Evolutionary conservation across 345 rosid genomes (phyloP).

Genomic region (Sisymbrium irio): DNA sequence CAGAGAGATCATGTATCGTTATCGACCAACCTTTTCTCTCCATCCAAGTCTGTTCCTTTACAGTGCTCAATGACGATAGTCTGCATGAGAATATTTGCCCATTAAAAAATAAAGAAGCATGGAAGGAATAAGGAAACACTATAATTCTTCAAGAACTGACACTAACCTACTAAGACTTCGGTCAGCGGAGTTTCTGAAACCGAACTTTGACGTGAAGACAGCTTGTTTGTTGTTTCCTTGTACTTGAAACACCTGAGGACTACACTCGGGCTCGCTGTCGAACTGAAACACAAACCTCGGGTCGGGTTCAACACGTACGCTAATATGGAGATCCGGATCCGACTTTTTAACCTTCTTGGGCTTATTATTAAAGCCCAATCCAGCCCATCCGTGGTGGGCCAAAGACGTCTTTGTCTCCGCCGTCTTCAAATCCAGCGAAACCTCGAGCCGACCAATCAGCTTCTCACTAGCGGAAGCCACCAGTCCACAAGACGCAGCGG

Average conservation of each 20-base stretch:
- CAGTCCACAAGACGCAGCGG: conserved; percentile 40
- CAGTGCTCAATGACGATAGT: conserved; percentile 43
- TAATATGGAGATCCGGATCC: conserved; percentile 41
- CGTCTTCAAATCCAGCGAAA: conserved; percentile 52
- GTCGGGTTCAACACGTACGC: conserved; percentile 65
- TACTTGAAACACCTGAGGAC: conserved; percentile 83
- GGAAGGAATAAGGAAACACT: too few relatives aligned
- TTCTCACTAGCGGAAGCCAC: conserved; percentile 36
- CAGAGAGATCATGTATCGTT: conserved; percentile 84
- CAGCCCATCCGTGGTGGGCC: conserved; percentile 64
- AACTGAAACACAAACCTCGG: conserved; percentile 77
- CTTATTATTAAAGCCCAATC: conserved; percentile 28
- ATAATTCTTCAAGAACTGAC: too few relatives aligned
- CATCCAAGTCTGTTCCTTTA: conserved; percentile 44
- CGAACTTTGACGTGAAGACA: conserved; percentile 84
- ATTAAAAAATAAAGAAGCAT: too few relatives aligned
- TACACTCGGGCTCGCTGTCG: conserved; percentile 81
- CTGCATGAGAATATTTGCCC: conserved; percentile 37
- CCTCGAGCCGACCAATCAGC: conserved; percentile 48
- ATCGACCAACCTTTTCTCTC: conserved; percentile 87
- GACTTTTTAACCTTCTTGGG: conserved; percentile 29
- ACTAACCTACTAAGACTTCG: conserved; percentile 55
- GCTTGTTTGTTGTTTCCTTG: conserved; percentile 74
- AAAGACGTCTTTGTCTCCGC: conserved; percentile 44
- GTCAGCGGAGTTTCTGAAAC: conserved; percentile 53